Evolutionary conservation across 1,284 basidiomycete species (phyloP).

Genomic region (Cryptococcus deneoformans): DNA sequence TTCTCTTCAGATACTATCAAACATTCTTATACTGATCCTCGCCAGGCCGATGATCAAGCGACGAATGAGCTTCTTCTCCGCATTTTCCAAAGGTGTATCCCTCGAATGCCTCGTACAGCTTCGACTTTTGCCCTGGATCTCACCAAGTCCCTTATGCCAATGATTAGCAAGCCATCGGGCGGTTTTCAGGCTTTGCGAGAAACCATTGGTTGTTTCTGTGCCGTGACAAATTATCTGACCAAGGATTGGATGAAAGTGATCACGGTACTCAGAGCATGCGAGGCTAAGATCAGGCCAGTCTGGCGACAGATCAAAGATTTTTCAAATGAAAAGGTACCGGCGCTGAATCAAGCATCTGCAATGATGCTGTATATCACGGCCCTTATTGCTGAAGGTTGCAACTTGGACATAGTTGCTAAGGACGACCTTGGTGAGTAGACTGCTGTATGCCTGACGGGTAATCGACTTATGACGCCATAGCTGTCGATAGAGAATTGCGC

Average conservation of each 20-base stretch:
- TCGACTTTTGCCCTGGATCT: slow-evolving; percentile 82
- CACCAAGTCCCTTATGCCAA: slow-evolving; percentile 73
- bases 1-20: background rate
- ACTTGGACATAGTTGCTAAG: slow-evolving; percentile 72
- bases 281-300: slow-evolving; percentile 44
- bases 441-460: background rate
- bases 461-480: background rate
- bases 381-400: slow-evolving; percentile 79
- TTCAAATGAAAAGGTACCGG: background rate
- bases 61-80: slow-evolving; percentile 80
- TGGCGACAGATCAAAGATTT: slow-evolving; percentile 10
- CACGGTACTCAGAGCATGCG: slow-evolving; percentile 75
- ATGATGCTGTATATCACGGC: slow-evolving; percentile 77
- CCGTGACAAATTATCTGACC: slow-evolving; percentile 77
- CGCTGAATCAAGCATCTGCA: slow-evolving; percentile 19
- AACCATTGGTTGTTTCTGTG: slow-evolving; percentile 85
- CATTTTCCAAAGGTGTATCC: slow-evolving; percentile 81
- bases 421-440: slow-evolving; percentile 54
- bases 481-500: slow-evolving; percentile 12
- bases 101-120: slow-evolving; percentile 81
- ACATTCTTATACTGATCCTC: slow-evolving; percentile 5
- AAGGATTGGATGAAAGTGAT: slow-evolving; percentile 76
- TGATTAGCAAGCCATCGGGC: slow-evolving; percentile 75
- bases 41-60: slow-evolving; percentile 73
- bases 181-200: slow-evolving; percentile 80